Conservation (phyloP, 176 grass and related monocot species). For the Carex kokanica region DNA sequence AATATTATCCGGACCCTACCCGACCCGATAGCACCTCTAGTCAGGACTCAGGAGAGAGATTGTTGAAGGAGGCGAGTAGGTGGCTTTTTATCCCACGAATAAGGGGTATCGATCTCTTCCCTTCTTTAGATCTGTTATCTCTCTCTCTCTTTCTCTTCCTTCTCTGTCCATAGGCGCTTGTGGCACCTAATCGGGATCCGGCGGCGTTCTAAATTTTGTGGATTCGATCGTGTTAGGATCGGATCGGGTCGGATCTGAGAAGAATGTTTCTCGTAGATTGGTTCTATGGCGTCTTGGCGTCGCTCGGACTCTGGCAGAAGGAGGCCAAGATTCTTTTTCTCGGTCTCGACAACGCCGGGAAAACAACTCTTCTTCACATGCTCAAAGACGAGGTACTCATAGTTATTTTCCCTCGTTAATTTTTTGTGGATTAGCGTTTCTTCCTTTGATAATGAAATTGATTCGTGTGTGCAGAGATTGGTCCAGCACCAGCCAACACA, state of each 20-base stretch:
- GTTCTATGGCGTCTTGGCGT: conserved; percentile 47
- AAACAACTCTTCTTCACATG: conserved; percentile 54
- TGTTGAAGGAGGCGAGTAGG: conserved; percentile 9
- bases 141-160: not conserved
- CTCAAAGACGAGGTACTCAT: conserved; percentile 42
- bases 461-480: conserved; percentile 33
- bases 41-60: not conserved
- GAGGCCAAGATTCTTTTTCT: conserved; percentile 53
- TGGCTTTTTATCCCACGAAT: conserved; percentile 11
- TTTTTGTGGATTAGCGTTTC: not conserved
- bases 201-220: conserved; percentile 14
- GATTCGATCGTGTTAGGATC: conserved; percentile 10
- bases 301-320: conserved; percentile 47
- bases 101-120: not conserved
- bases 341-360: conserved; percentile 45
- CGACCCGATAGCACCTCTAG: too few relatives aligned
- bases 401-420: too few relatives aligned
- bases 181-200: conserved; percentile 11
- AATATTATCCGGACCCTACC: too few relatives aligned
- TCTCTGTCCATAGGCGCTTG: not conserved
- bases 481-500: conserved; percentile 55
- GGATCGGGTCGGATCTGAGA: conserved; percentile 31
- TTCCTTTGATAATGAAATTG: not conserved
- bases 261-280: conserved; percentile 48
- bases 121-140: not conserved